Base-by-base conservation (phyloP, 1,139 yeast species). In the Debaryomyces nepalensis region DNA sequence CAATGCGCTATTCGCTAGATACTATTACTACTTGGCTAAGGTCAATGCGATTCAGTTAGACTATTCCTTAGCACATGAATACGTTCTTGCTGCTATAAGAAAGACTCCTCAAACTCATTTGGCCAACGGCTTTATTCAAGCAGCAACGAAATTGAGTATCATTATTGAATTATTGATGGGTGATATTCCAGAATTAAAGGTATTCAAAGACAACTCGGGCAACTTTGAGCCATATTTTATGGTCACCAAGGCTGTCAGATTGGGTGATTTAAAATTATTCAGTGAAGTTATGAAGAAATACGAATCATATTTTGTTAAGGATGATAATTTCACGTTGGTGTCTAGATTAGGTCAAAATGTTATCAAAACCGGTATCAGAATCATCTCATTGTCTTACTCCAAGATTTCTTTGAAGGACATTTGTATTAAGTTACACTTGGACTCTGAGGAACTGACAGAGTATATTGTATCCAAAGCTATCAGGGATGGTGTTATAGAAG, bases 401-500 rank as follows among this genome's bases (percentile, higher is more conserved):
- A 86, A 83, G 61, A 93, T 95, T 47, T 87, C 97, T 3, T 77
- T 95, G 57, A 87, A 87, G 66, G 99, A 95, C 61, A 78, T 79
- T 42, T 95, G 99, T 66, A 79, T 93, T 58, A 88, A 93, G 61
- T 79, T 95, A 58, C 93, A 87, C 53, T 78, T 95, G 52, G 99
- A 93, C 57, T 84, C 93, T 30, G 99, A 95, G 68, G 93, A 93
- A 61, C 84, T 91, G 54, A 96, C 97, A 1, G 99, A 95, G 68
- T 95, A 93, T 63, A 91, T 93, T 61, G 97, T 93, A 26, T 88
- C 97, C 29, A 93, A 95, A 69, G 95, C 98, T 26, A 93, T 95
- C 47, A 83, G 97, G 58, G 99, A 95, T 63, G 97, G 97, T 43
- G 99, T 95, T 40, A 89, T 95, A 63, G 99, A 93, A 58, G 99